Conservation (phyloP, 345 rosid genomes). For the Nasturtium officinale region DNA sequence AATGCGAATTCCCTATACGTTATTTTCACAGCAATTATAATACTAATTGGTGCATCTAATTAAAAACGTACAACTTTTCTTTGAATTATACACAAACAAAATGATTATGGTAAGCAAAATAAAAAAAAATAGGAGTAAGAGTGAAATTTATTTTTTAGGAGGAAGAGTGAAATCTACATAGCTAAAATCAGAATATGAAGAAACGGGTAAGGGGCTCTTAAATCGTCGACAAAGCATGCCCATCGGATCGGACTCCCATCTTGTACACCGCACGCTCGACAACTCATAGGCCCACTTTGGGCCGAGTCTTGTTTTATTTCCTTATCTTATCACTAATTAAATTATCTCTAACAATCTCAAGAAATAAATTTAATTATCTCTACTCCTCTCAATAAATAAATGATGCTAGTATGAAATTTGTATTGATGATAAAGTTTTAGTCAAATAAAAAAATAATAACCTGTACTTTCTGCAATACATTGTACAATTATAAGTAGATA, state of each 20-base stretch:
- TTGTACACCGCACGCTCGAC: constrained; percentile 52
- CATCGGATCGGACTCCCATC: constrained; percentile 49
- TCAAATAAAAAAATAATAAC: background rate
- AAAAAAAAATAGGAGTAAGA: constrained; percentile 4
- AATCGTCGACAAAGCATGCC: constrained; percentile 49
- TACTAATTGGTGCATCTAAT: background rate
- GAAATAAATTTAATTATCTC: background rate
- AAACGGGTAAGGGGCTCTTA: constrained; percentile 36
- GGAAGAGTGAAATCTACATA: background rate
- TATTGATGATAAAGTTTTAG: background rate
- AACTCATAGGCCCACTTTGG: constrained; percentile 46
- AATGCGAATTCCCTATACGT: background rate
- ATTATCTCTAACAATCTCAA: background rate
- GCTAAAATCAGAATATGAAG: constrained; percentile 11
- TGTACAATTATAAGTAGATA: background rate
- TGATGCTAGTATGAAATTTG: background rate
- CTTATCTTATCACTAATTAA: background rate
- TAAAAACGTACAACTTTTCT: background rate
- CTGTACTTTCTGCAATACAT: background rate
- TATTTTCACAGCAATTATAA: background rate
- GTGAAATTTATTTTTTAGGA: constrained; percentile 3
- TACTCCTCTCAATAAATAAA: background rate
- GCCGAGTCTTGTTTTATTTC: constrained; percentile 27
- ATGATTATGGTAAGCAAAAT: constrained; percentile 21
- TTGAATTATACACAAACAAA: background rate